Evolutionary conservation across 1,139 yeast species (phyloP).

Genomic region (Protomyces macrosporus): DNA sequence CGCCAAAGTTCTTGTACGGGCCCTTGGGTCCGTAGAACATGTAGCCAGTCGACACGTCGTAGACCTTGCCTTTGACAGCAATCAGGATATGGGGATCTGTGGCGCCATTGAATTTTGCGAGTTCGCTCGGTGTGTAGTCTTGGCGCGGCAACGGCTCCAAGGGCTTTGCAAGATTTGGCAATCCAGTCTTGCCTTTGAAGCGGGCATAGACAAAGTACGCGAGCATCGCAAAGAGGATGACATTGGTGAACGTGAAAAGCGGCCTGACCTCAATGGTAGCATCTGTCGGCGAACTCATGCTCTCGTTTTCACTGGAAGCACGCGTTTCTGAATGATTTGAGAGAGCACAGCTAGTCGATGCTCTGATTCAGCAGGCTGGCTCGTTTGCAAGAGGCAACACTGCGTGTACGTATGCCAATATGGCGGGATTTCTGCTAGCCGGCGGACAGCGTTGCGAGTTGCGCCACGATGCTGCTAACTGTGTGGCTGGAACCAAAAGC

Average conservation of each 20-base stretch:
- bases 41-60: constrained; percentile 75
- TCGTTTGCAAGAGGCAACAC: too few relatives aligned
- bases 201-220: constrained; percentile 19
- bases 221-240: constrained; percentile 1
- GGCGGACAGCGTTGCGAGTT: too few relatives aligned
- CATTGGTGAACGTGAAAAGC: constrained; percentile 11
- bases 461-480: too few relatives aligned
- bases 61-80: constrained; percentile 79
- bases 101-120: constrained; percentile 72
- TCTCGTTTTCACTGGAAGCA: not conserved
- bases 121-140: constrained; percentile 70
- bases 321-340: too few relatives aligned
- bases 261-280: constrained; percentile 2
- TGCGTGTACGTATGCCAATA: too few relatives aligned
- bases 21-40: constrained; percentile 76
- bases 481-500: too few relatives aligned
- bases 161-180: not conserved
- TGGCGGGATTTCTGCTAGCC: too few relatives aligned
- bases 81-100: constrained; percentile 71
- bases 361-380: too few relatives aligned
- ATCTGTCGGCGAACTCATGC: not conserved
- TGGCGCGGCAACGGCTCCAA: constrained; percentile 64
- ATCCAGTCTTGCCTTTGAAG: constrained; percentile 18
- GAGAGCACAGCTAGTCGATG: too few relatives aligned
- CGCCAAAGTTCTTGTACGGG: constrained; percentile 64